These are phyloP conservation scores for Chaetomium cochliodes DNA, from an alignment of 495 filamentous ascomycete species.

Conservation along the genomic window DNA sequence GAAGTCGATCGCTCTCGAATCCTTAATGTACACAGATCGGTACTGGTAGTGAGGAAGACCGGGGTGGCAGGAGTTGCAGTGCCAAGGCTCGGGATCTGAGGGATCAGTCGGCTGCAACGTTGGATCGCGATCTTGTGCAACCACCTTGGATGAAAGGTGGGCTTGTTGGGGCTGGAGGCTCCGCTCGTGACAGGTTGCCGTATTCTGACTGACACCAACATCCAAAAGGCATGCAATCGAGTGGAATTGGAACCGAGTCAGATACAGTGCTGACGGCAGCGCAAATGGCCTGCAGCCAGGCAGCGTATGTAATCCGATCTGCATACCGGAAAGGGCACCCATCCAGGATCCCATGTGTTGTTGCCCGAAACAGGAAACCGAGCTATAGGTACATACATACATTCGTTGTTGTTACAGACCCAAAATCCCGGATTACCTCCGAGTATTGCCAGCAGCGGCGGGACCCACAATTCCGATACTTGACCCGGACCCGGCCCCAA, in stretches of 20 bases:
- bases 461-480: neutral
- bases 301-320: neutral
- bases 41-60: neutral
- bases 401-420: slow-evolving; percentile 4
- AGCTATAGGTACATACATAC: neutral
- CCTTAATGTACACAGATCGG: no score
- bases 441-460: neutral
- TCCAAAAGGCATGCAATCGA: neutral
- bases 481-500: neutral
- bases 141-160: no score
- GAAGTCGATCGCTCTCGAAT: neutral
- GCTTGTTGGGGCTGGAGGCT: neutral
- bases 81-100: neutral
- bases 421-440: neutral
- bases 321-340: neutral
- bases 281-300: slow-evolving; percentile 2
- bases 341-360: neutral
- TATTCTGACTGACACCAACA: neutral
- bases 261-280: slow-evolving; percentile 4
- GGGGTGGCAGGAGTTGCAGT: neutral
- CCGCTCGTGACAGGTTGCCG: neutral
- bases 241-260: neutral
- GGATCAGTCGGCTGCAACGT: neutral
- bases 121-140: neutral
- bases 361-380: neutral